Base-by-base conservation (phyloP, 768 basidiomycete species). In the Neoboletus subvelutipes region DNA sequence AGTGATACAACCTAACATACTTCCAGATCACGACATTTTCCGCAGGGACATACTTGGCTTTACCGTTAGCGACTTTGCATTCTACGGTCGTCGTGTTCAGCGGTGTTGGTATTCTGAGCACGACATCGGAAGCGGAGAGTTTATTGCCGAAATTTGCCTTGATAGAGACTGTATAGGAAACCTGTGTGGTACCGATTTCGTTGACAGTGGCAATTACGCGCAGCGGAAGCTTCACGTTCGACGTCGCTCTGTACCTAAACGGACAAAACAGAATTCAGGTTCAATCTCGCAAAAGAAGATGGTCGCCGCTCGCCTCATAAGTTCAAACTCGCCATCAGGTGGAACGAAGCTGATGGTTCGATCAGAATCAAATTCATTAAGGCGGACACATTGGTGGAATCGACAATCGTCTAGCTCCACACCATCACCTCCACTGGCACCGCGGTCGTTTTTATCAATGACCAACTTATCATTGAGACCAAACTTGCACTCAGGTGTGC, bases 1-100 rank as follows among this genome's bases (percentile, higher is more conserved):
- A 41, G 41, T 17, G 42, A 45, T 58, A 26, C 34, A 28, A 11
- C 43, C 4, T 5, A 18, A 80, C 96, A 65, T 71, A 97, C 97
- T 98, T 98, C 97, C 97, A 99, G 6, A 98, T 80, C 46, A 98
- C 90, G 29, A 96, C 83, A 61, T 99, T 99, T 75, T 99, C 97
- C 0, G 84, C 92, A 2, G 97, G 96, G 4, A 89, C 89, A 66
- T 98, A 99, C 72, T 99, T 99, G 3, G 95, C 97, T 76, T 99
- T 99, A 1, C 97, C 97, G 37, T 80, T 84, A 1, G 85, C 85
- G 2, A 91, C 92, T 70, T 98, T 97, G 73, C 92, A 94, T 52
- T 96, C 92, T 5, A 94, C 94, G 5, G 79, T 84, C 0, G 94
- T 95, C 11, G 97, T 92, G 66, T 98, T 99, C 53, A 98, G 72